Conservation (phyloP, 371 early-diverging fungal species). For the Nosema granulosis region DNA sequence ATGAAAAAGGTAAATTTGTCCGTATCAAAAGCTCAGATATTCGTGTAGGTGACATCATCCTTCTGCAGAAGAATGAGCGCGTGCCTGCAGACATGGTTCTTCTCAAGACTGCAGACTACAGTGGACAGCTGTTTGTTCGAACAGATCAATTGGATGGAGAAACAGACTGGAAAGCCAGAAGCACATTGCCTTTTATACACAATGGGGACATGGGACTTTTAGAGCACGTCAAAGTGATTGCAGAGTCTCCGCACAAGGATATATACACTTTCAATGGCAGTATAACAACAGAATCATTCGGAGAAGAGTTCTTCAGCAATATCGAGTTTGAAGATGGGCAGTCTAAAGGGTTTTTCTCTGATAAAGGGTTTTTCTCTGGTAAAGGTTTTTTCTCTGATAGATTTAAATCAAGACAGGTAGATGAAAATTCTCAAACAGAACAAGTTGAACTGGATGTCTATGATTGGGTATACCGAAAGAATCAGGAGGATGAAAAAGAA, state of each 20-base stretch:
- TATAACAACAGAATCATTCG: slow-evolving; percentile 64
- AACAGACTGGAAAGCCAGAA: slow-evolving; percentile 92
- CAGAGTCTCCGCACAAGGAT: slow-evolving; percentile 87
- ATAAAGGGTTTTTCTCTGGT: neutral
- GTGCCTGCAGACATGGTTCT: slow-evolving; percentile 78
- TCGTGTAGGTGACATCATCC: slow-evolving; percentile 82
- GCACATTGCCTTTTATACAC: slow-evolving; percentile 33
- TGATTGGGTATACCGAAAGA: neutral
- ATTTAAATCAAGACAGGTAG: neutral
- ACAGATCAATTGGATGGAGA: slow-evolving; percentile 99
- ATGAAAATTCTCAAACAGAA: neutral
- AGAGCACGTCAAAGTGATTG: slow-evolving; percentile 60
- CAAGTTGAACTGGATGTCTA: neutral
- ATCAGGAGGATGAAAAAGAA: neutral
- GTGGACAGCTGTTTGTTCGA: slow-evolving; percentile 86
- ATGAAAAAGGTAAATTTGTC: slow-evolving; percentile 20
- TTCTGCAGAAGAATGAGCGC: slow-evolving; percentile 81
- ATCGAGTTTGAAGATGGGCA: slow-evolving; percentile 7
- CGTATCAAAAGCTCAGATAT: slow-evolving; percentile 71
- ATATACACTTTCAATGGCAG: slow-evolving; percentile 87
- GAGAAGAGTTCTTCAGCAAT: neutral
- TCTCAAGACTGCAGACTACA: slow-evolving; percentile 75
- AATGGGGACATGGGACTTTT: slow-evolving; percentile 3
- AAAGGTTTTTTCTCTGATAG: no score
- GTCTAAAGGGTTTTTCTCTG: neutral